Evolutionary conservation across 169 alveolate species (phyloP).

Genomic region (Cyclospora cayetanensis): DNA sequence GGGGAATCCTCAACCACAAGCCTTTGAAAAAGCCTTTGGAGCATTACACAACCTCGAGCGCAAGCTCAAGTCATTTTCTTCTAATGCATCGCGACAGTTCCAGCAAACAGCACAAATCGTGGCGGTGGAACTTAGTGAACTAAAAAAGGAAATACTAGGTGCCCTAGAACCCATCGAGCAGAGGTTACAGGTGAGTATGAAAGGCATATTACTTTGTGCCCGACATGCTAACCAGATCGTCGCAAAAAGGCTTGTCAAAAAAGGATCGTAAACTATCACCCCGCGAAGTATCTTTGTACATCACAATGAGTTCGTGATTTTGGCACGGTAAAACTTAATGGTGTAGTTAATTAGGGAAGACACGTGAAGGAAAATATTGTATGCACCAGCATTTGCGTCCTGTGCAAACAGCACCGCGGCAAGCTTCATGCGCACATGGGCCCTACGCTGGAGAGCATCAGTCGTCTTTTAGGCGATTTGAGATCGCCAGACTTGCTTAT

Average conservation of each 20-base stretch:
- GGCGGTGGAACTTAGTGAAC: slow-evolving; percentile 42
- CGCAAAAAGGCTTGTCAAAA: too few relatives aligned
- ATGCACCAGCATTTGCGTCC: too few relatives aligned
- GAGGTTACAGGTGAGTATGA: slow-evolving; percentile 13
- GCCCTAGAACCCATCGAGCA: slow-evolving; percentile 25
- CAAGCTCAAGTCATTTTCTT: slow-evolving; percentile 38
- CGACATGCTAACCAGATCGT: too few relatives aligned
- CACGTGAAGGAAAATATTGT: too few relatives aligned
- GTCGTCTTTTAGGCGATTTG: slow-evolving; percentile 35
- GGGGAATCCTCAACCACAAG: slow-evolving; percentile 57
- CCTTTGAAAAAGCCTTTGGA: slow-evolving; percentile 57
- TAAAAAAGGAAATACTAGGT: slow-evolving; percentile 23
- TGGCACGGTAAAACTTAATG: too few relatives aligned
- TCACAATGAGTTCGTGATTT: too few relatives aligned
- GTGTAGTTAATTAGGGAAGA: too few relatives aligned
- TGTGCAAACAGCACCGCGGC: slow-evolving; percentile 44
- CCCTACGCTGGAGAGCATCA: slow-evolving; percentile 28
- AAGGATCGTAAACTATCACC: too few relatives aligned
- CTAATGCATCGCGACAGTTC: neutral
- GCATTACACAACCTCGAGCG: slow-evolving; percentile 25
- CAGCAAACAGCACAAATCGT: slow-evolving; percentile 2
- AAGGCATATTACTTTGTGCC: neutral
- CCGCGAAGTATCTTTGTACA: too few relatives aligned
- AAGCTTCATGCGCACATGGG: slow-evolving; percentile 27
- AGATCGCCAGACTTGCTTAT: slow-evolving; percentile 34